Base-by-base conservation (phyloP, 257 asterid species). In the Echites panduratus region DNA sequence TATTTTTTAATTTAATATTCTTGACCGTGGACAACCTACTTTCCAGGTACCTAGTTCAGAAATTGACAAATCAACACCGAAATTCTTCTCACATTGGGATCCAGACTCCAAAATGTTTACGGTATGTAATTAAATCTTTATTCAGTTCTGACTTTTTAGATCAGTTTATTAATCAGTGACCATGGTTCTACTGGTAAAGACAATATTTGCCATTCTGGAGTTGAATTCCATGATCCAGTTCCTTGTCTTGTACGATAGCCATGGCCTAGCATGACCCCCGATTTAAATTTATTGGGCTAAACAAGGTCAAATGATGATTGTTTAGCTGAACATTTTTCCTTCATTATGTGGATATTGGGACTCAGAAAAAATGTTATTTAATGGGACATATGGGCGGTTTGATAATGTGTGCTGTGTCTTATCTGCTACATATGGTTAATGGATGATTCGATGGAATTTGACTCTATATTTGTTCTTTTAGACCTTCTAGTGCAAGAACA, bases 21-120 rank as follows among this genome's bases (percentile, higher is more conserved):
- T 27, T 73, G 32, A 58, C 62, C n/a, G 9, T 35, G 1, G 67
- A 17, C 63, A 27, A 53, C 27, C 12, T 14, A 52, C 75, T 66
- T 68, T 68, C 64, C 73, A 93, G 97, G 99, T 95, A 80, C 99
- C 99, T 41, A 92, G 99, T 79, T 85, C 80, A 13, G 98, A 95
- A 87, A 86, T 95, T 24, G 99, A 95, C 78, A 95, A 95, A 81
- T 85, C 99, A 68, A 92, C 99, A 59, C 97, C 99, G 68, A 95
- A 95, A 79, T 95, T 95, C 86, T 95, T 92, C 84, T 89, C 99
- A 44, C 97, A 92, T 74, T 95, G 98, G 99, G 98, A 90, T 83
- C 96, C 97, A 48, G 99, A 95, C 82, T 86, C 98, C 1, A 92
- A 95, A 85, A 95, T 92, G 99, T 95, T 95, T 79, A 92, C 97